A percentile compares a stretch with the other conserved stretches of the same genome.
Evolutionary conservation across 1,284 basidiomycete species (phyloP).

Genomic region (Fomitopsis betulina): DNA sequence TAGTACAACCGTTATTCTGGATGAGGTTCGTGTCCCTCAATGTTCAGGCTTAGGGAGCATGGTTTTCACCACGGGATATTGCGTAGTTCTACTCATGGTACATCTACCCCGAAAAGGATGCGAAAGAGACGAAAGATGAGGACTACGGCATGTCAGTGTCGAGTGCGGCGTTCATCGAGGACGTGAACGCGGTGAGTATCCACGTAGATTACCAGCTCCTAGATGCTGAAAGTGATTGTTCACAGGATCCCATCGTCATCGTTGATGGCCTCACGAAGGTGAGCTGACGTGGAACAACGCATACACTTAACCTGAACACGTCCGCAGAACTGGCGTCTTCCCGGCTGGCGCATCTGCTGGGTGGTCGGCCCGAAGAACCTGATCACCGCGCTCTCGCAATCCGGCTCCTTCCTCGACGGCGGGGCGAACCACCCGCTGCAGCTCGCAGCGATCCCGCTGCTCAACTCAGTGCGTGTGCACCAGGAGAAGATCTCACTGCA

Average conservation of each 20-base stretch:
- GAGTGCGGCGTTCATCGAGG: conserved; percentile 79
- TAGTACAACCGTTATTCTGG: conserved; percentile 77
- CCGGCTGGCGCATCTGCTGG: conserved; percentile 95
- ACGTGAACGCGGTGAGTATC: conserved; percentile 67
- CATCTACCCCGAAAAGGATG: conserved; percentile 77
- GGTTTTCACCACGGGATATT: not conserved
- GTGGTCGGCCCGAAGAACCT: conserved; percentile 92
- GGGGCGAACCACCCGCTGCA: conserved; percentile 90
- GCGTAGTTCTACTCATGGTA: conserved; percentile 88
- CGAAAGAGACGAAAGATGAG: conserved; percentile 13
- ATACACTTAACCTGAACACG: not conserved
- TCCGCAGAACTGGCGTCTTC: conserved; percentile 78
- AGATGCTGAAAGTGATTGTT: not conserved
- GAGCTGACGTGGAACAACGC: conserved; percentile 6
- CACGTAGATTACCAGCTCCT: not conserved
- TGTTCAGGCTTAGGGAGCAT: not conserved
- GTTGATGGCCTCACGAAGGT: conserved; percentile 94
- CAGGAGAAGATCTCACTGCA: conserved; percentile 81
- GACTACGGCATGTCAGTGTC: conserved; percentile 79
- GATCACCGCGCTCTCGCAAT: conserved; percentile 82
- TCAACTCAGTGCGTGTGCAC: conserved; percentile 66
- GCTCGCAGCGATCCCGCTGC: conserved; percentile 77
- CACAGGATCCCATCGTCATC: conserved; percentile 72
- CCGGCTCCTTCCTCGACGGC: conserved; percentile 85
- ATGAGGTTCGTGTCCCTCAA: conserved; percentile 55